Conservation (phyloP, 305 asterid genomes). For the Fraxinus sp. region DNA sequence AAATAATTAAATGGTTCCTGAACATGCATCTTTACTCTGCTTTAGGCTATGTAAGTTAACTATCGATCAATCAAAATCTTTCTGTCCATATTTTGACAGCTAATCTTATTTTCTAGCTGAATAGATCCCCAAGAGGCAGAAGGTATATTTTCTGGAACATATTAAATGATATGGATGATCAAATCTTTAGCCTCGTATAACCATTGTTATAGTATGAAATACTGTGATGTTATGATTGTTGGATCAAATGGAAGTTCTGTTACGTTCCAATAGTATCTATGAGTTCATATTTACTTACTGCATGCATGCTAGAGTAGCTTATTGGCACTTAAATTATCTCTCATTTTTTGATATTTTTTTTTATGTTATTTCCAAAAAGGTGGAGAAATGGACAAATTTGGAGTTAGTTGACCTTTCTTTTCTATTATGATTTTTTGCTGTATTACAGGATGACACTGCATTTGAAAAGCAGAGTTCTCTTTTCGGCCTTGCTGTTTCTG, state of each 20-base stretch:
- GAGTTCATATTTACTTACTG: background rate
- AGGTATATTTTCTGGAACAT: background rate
- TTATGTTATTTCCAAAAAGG: background rate
- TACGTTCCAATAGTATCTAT: background rate
- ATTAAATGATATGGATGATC: background rate
- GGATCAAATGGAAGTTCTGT: background rate
- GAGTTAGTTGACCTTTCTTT: background rate
- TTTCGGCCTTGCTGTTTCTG: slow-evolving; percentile 96
- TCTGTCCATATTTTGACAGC: background rate
- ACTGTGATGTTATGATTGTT: background rate
- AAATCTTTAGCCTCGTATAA: background rate
- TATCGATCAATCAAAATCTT: background rate
- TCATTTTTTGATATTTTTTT: background rate
- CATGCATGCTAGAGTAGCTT: slow-evolving; percentile 9
- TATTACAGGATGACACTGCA: slow-evolving; percentile 82
- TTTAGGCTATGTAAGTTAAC: background rate
- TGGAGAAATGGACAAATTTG: background rate
- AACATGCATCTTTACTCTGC: background rate
- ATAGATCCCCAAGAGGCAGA: background rate
- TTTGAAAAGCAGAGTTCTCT: slow-evolving; percentile 95
- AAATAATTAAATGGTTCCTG: background rate
- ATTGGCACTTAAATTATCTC: slow-evolving; percentile 9
- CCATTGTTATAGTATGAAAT: background rate
- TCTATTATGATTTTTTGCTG: slow-evolving; percentile 20
- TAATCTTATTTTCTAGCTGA: background rate